A percentile compares a stretch with the other conserved stretches of the same genome.
Evolutionary conservation across 768 basidiomycete species (phyloP).

Genomic region (Kwoniella sp.): DNA sequence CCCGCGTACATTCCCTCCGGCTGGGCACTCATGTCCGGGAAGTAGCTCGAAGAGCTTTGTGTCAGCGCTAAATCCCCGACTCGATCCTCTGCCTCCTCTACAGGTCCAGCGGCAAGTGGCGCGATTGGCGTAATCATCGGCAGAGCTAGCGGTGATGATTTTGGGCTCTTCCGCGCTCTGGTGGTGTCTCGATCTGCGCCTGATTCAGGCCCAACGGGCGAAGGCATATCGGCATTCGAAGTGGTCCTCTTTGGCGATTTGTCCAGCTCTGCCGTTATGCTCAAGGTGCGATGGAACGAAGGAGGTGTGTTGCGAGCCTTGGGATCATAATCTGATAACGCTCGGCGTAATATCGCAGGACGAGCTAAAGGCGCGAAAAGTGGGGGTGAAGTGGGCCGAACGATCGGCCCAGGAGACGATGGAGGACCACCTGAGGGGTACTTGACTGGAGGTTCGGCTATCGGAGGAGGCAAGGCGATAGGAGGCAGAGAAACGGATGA

Average conservation of each 20-base stretch:
- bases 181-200: slow-evolving; percentile 13
- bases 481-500: slow-evolving; percentile 25
- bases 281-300: slow-evolving; percentile 29
- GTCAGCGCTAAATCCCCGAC: slow-evolving; percentile 17
- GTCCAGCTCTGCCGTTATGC: slow-evolving; percentile 27
- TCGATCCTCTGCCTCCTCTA: slow-evolving; percentile 7
- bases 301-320: slow-evolving; percentile 16
- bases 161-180: slow-evolving; percentile 31
- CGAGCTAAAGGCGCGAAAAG: slow-evolving; percentile 38
- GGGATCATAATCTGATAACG: slow-evolving; percentile 44
- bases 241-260: slow-evolving; percentile 30
- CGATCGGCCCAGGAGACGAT: not conserved
- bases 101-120: slow-evolving; percentile 10
- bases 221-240: slow-evolving; percentile 20
- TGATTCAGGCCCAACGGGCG: slow-evolving; percentile 14
- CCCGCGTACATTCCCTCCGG: not conserved
- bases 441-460: slow-evolving; percentile 9
- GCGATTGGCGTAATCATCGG: slow-evolving; percentile 11
- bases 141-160: slow-evolving; percentile 13
- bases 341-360: slow-evolving; percentile 34
- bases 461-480: slow-evolving; percentile 27
- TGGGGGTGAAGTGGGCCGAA: slow-evolving; percentile 18
- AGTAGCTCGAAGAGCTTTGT: slow-evolving; percentile 5
- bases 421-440: slow-evolving; percentile 1
- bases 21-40: slow-evolving; percentile 5